These are phyloP conservation scores for Eimeria necatrix DNA, from an alignment of 169 alveolate species.

Conservation along the genomic window DNA sequence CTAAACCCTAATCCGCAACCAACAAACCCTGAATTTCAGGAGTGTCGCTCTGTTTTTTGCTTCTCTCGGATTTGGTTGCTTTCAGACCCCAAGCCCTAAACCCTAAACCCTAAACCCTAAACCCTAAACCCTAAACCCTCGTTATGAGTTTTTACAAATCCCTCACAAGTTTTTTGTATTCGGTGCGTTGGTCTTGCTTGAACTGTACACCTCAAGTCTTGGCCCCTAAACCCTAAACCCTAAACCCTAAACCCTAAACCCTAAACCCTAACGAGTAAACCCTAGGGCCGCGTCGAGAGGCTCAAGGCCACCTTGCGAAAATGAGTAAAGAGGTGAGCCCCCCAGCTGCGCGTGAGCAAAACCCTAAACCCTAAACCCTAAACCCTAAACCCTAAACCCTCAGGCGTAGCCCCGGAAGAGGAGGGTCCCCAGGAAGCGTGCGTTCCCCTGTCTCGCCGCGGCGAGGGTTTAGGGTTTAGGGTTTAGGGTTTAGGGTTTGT, in stretches of 20 bases:
- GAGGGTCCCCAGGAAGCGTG: background rate
- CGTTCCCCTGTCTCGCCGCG: background rate
- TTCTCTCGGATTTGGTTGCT: too few species aligned
- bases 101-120: constrained; percentile 11
- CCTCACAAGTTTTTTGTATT: constrained; percentile 1
- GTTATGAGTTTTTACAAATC: constrained; percentile 6
- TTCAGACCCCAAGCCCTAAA: too few species aligned
- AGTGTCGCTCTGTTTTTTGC: too few species aligned
- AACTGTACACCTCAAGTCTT: constrained; percentile 10
- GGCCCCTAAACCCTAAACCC: constrained; percentile 38
- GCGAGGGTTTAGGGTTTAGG: constrained; percentile 95
- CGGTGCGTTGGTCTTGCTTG: constrained; percentile 68
- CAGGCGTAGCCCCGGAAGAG: too few species aligned
- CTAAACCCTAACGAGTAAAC: background rate
- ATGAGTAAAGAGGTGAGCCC: background rate
- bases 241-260: background rate
- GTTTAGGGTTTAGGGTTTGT: constrained; percentile 97
- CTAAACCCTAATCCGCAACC: background rate
- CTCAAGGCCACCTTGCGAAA: background rate
- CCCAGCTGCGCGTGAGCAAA: background rate
- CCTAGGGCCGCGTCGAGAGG: background rate
- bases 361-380: constrained; percentile 23
- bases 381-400: background rate
- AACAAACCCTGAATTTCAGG: too few species aligned
- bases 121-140: constrained; percentile 48